Evolutionary conservation across 2,329 filamentous ascomycete species (phyloP).

Genomic region (Dactylellina parvicollis): DNA sequence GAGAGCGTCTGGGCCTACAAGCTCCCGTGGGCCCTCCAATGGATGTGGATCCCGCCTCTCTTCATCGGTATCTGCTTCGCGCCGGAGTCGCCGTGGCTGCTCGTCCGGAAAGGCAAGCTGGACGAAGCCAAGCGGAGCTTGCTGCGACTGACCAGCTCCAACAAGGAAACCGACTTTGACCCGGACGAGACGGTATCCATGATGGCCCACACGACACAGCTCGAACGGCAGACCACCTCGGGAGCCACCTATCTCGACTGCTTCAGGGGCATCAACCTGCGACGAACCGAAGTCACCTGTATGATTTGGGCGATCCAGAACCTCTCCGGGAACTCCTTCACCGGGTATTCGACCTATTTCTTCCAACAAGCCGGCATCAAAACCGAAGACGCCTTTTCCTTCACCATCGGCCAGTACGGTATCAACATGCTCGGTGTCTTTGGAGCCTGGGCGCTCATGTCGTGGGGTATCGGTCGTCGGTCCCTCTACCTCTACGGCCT

Average conservation of each 20-base stretch:
- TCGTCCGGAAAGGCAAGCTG: constrained; percentile 72
- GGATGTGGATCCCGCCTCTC: constrained; percentile 79
- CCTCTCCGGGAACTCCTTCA: constrained; percentile 60
- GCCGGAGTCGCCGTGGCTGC: constrained; percentile 78
- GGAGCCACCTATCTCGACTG: constrained; percentile 77
- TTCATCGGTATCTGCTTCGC: constrained; percentile 74
- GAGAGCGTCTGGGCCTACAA: constrained; percentile 75
- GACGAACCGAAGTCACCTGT: constrained; percentile 78
- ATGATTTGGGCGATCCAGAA: constrained; percentile 64
- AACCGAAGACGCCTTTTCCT: constrained; percentile 63
- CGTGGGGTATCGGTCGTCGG: constrained; percentile 59
- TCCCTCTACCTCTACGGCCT: constrained; percentile 59
- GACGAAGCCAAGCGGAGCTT: constrained; percentile 74
- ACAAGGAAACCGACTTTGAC: constrained; percentile 77
- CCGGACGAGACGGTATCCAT: constrained; percentile 86
- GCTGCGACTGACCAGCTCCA: constrained; percentile 71
- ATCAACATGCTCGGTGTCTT: constrained; percentile 79
- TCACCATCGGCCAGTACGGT: constrained; percentile 62
- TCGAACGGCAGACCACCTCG: constrained; percentile 71
- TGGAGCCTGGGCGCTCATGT: constrained; percentile 72
- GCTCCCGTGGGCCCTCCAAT: constrained; percentile 78
- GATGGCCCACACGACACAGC: constrained; percentile 88
- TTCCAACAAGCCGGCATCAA: constrained; percentile 63
- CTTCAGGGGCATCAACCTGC: constrained; percentile 80
- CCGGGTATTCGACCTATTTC: constrained; percentile 62